These are phyloP conservation scores for Periconia sp. DNA, from an alignment of 2,329 filamentous ascomycete genomes.

Conservation along the genomic window DNA sequence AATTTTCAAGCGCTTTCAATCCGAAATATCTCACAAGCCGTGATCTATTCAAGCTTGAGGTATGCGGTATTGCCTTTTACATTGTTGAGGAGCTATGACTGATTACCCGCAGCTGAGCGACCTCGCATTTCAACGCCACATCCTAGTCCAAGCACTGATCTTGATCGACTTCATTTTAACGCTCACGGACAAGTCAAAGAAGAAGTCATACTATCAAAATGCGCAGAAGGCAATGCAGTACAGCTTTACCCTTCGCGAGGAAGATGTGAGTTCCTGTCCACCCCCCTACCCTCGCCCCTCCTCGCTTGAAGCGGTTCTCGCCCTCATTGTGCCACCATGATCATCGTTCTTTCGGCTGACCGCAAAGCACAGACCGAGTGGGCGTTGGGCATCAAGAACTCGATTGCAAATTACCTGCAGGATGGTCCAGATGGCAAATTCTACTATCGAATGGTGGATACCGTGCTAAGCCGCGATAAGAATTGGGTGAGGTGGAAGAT, in stretches of 20 bases:
- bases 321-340: conserved; percentile 25
- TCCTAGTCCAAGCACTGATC: conserved; percentile 93
- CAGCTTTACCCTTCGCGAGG: conserved; percentile 74
- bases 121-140: conserved; percentile 89
- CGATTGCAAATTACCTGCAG: conserved; percentile 83
- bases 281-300: conserved; percentile 16
- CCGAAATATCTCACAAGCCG: conserved; percentile 98
- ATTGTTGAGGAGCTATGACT: conserved; percentile 32
- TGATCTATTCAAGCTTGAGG: conserved; percentile 94
- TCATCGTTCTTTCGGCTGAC: conserved; percentile 40
- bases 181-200: conserved; percentile 80
- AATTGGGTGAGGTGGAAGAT: conserved; percentile 99
- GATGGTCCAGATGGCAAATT: conserved; percentile 84
- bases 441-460: conserved; percentile 96
- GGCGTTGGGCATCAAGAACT: conserved; percentile 77
- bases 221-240: conserved; percentile 91
- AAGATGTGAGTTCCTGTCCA: conserved; percentile 69
- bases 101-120: conserved; percentile 74
- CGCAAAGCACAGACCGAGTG: conserved; percentile 71
- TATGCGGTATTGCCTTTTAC: conserved; percentile 50
- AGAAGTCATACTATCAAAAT: conserved; percentile 72
- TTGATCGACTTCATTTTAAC: conserved; percentile 95
- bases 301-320: conserved; percentile 19
- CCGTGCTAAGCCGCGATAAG: conserved; percentile 92
- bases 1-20: conserved; percentile 80